Evolutionary conservation across 768 basidiomycete genomes (phyloP).

Genomic region (Rhodosporidiobolus odoratus): DNA sequence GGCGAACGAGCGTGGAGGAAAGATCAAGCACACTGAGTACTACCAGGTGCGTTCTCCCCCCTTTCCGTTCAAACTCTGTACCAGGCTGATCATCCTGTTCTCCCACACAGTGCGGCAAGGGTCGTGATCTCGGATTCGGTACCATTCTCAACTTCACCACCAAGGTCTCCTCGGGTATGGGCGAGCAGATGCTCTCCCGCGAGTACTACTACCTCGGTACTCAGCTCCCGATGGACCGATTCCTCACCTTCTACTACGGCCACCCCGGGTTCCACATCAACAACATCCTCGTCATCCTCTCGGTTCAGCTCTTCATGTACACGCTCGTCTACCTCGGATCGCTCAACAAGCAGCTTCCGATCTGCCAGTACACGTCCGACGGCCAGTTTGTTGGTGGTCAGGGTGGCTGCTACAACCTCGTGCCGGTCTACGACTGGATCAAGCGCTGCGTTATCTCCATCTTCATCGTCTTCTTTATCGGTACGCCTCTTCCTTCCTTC

Average conservation of each 20-base stretch:
- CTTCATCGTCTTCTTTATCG: conserved; percentile 90
- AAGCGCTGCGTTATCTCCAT: conserved; percentile 93
- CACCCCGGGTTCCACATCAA: conserved; percentile 99
- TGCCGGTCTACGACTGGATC: conserved; percentile 92
- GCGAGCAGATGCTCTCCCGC: conserved; percentile 97
- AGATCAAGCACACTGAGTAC: conserved; percentile 99
- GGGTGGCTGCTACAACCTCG: conserved; percentile 87
- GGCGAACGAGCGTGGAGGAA: conserved; percentile 89
- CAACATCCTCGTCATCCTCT: conserved; percentile 96
- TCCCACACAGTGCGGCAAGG: conserved; percentile 70
- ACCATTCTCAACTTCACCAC: conserved; percentile 99
- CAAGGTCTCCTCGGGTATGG: conserved; percentile 99
- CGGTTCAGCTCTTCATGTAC: conserved; percentile 89
- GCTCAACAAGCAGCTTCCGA: conserved; percentile 68
- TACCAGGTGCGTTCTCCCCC: conserved; percentile 58
- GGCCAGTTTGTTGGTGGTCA: conserved; percentile 72
- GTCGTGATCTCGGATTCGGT: conserved; percentile 96
- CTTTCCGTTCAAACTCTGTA: neutral
- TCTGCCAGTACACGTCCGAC: conserved; percentile 70
- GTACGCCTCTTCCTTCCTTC: conserved; percentile 35
- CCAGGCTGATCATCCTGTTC: neutral
- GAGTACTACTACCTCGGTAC: conserved; percentile 99
- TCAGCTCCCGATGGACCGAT: conserved; percentile 93
- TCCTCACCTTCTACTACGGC: conserved; percentile 99
- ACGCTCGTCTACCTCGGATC: conserved; percentile 94